Evolutionary conservation across 176 grass and related monocot genomes (phyloP).

Genomic region (Hordeum vulgare): DNA sequence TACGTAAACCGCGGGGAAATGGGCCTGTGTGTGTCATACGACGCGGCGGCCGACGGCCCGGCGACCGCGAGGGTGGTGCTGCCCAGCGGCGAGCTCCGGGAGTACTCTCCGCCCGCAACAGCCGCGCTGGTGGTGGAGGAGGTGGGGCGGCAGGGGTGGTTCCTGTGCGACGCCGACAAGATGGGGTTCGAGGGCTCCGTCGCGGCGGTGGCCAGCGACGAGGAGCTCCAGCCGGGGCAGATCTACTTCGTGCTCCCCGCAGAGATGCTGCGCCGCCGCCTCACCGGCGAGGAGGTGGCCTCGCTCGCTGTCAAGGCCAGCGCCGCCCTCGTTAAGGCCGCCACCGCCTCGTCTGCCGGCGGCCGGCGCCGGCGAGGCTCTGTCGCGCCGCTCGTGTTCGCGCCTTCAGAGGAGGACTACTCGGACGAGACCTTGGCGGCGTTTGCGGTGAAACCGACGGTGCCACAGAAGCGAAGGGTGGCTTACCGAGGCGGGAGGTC

Average conservation of each 20-base stretch:
- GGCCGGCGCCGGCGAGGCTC: constrained; percentile 20
- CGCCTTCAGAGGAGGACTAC: constrained; percentile 26
- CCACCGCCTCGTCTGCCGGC: background rate
- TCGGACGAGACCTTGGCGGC: background rate
- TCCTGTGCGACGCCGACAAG: constrained; percentile 82
- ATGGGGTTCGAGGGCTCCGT: constrained; percentile 60
- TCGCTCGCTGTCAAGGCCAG: constrained; percentile 66
- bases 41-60: constrained; percentile 20
- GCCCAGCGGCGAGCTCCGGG: constrained; percentile 49
- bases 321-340: constrained; percentile 34
- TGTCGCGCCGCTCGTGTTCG: constrained; percentile 65
- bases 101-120: constrained; percentile 44
- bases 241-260: constrained; percentile 81
- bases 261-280: constrained; percentile 38
- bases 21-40: constrained; percentile 58
- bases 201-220: background rate
- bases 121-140: constrained; percentile 37
- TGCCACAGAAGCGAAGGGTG: constrained; percentile 9
- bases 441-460: background rate
- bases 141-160: constrained; percentile 25
- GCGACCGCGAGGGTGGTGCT: constrained; percentile 55
- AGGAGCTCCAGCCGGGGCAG: constrained; percentile 59
- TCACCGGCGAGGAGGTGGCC: constrained; percentile 59
- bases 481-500: constrained; percentile 11
- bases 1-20: background rate